These are phyloP conservation scores for Asterella californica DNA, from an alignment of 225 moss, liverwort and hornwort species.

Conservation along the genomic window DNA sequence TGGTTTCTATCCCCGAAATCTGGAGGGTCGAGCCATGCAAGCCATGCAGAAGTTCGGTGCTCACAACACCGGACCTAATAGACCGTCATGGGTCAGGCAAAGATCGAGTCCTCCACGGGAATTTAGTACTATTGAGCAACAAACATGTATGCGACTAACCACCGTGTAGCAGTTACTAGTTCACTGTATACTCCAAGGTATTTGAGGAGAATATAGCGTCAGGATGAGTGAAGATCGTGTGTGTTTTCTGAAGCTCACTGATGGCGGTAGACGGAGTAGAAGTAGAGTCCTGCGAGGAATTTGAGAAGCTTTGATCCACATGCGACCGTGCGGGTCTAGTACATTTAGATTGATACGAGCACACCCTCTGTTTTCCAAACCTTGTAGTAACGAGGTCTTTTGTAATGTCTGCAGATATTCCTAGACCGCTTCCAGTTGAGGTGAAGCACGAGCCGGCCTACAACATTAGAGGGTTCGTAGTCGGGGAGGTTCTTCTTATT, in stretches of 20 bases:
- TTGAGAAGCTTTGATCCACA: not conserved
- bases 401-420: constrained; percentile 27
- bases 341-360: not conserved
- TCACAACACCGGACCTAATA: constrained; percentile 38
- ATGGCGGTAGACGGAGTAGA: not conserved
- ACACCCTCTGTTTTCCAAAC: not conserved
- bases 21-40: constrained; percentile 67
- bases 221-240: not conserved
- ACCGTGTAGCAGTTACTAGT: not conserved
- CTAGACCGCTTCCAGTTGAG: constrained; percentile 18
- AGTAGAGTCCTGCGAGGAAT: too few relatives aligned
- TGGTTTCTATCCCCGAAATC: constrained; percentile 25
- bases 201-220: not conserved
- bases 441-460: constrained; percentile 25
- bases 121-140: constrained; percentile 8
- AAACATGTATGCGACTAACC: constrained; percentile 31
- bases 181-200: not conserved
- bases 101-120: constrained; percentile 8
- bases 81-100: constrained; percentile 68
- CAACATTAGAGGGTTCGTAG: constrained; percentile 44
- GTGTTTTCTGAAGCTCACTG: too few relatives aligned
- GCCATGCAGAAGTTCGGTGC: constrained; percentile 80
- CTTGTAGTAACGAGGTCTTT: not conserved
- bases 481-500: constrained; percentile 79
- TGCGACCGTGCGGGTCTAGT: not conserved